A percentile compares a stretch with the other conserved stretches of the same genome.
phyloP scores from a whole-genome alignment of 345 rosid genomes.

The Raphanus raphanistrum region DNA sequence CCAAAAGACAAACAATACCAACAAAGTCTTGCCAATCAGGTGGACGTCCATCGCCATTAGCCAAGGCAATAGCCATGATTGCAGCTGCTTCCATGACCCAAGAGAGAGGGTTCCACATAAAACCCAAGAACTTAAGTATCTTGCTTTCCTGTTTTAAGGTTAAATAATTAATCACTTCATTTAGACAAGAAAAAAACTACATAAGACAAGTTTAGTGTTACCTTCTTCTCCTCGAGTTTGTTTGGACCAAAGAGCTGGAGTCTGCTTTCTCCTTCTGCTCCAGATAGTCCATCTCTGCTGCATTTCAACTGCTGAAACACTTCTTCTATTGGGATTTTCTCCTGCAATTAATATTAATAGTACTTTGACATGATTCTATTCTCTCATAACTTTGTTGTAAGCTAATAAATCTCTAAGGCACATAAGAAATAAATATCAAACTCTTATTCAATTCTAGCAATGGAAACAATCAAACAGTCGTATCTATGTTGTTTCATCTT shows the following conservation, averaged over 20 bases:
- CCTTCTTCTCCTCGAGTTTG: constrained; percentile 91
- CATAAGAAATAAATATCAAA: background rate
- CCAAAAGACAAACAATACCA: constrained; percentile 68
- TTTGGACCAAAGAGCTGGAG: constrained; percentile 88
- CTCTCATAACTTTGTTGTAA: background rate
- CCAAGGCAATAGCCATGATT: constrained; percentile 81
- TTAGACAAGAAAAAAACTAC: background rate
- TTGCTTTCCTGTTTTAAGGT: constrained; percentile 61
- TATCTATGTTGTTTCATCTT: background rate
- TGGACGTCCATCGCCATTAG: constrained; percentile 69
- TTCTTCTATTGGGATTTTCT: constrained; percentile 78
- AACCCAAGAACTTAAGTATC: constrained; percentile 75
- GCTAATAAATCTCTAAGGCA: background rate
- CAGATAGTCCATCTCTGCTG: constrained; percentile 57
- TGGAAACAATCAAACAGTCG: background rate
- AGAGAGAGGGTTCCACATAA: constrained; percentile 91
- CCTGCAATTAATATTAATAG: constrained; percentile 44
- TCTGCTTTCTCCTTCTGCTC: constrained; percentile 68
- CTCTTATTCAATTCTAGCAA: background rate
- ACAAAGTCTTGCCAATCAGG: constrained; percentile 69
- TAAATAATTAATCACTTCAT: background rate
- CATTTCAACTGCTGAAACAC: constrained; percentile 91
- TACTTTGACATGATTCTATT: background rate
- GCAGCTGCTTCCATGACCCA: constrained; percentile 97
- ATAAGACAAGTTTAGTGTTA: background rate